Conservation (phyloP, 2,329 filamentous ascomycete genomes). For the Cadophora gregata region DNA sequence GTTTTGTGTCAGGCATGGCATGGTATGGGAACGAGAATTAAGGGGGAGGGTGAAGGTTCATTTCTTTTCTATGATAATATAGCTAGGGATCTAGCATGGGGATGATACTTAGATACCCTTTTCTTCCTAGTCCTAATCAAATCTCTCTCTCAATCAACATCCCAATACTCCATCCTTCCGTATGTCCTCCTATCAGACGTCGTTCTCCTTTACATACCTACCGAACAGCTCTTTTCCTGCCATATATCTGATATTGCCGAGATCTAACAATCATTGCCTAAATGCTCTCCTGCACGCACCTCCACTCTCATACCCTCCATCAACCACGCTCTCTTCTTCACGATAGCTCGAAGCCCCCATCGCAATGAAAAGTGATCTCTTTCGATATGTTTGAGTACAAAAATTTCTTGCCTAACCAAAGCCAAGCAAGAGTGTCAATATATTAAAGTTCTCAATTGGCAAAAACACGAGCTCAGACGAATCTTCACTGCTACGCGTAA, state of each 20-base stretch:
- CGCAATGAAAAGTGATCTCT: constrained; percentile 50
- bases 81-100: constrained; percentile 2
- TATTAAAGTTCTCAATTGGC: constrained; percentile 63
- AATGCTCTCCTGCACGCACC: too few relatives aligned
- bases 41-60: background rate
- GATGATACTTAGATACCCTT: constrained; percentile 6
- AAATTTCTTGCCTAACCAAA: constrained; percentile 78
- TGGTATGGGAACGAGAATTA: too few relatives aligned
- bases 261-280: too few relatives aligned
- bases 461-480: constrained; percentile 87
- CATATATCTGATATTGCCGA: too few relatives aligned
- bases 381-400: constrained; percentile 57
- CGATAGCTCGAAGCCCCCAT: constrained; percentile 52
- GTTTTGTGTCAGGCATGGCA: background rate
- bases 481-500: constrained; percentile 87
- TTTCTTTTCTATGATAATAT: constrained; percentile 8
- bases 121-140: too few relatives aligned
- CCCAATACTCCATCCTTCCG: too few relatives aligned
- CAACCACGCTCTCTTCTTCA: constrained; percentile 54
- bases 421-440: constrained; percentile 77
- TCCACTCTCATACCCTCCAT: background rate
- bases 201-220: too few relatives aligned
- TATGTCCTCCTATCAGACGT: too few relatives aligned
- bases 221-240: background rate
- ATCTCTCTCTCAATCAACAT: background rate